phyloP scores from a whole-genome alignment of 345 rosid genomes.

The Euphorbia lathyris region DNA sequence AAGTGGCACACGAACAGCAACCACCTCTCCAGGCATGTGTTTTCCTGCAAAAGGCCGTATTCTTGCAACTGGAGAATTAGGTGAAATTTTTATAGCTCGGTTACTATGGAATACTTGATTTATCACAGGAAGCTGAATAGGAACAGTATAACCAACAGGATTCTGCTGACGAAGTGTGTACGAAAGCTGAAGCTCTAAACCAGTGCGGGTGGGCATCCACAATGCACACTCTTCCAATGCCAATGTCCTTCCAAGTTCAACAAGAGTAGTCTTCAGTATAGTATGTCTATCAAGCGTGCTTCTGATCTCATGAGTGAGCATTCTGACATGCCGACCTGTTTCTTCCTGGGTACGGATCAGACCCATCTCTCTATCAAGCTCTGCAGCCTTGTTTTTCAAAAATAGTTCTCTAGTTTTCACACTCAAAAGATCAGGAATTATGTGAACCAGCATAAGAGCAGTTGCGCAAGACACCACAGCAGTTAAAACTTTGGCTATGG shows the following conservation, averaged over 20 bases:
- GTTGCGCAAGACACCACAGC: slow-evolving; percentile 92
- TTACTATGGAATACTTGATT: slow-evolving; percentile 79
- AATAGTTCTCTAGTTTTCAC: slow-evolving; percentile 88
- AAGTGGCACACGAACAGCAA: slow-evolving; percentile 93
- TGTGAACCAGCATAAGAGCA: slow-evolving; percentile 97
- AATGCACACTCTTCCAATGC: slow-evolving; percentile 91
- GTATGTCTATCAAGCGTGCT: slow-evolving; percentile 97
- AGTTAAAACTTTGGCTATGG: slow-evolving; percentile 70
- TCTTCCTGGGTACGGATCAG: slow-evolving; percentile 95
- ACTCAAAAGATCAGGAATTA: slow-evolving; percentile 87
- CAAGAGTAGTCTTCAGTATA: slow-evolving; percentile 82
- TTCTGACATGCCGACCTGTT: slow-evolving; percentile 93
- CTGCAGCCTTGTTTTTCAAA: slow-evolving; percentile 94
- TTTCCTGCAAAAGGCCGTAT: slow-evolving; percentile 79
- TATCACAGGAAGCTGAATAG: slow-evolving; percentile 90
- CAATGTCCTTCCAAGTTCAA: slow-evolving; percentile 90
- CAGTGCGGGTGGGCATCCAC: slow-evolving; percentile 99
- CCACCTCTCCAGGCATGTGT: slow-evolving; percentile 86
- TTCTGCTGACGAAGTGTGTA: slow-evolving; percentile 92
- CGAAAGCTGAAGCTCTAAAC: slow-evolving; percentile 91
- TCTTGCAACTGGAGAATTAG: slow-evolving; percentile 85
- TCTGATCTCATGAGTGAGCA: slow-evolving; percentile 92
- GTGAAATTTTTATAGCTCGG: slow-evolving; percentile 74
- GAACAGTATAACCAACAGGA: slow-evolving; percentile 89
- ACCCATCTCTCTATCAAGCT: slow-evolving; percentile 98